These are phyloP conservation scores for Umbelopsis sp. DNA, from an alignment of 192 early-diverging fungal genomes.

Conservation along the genomic window DNA sequence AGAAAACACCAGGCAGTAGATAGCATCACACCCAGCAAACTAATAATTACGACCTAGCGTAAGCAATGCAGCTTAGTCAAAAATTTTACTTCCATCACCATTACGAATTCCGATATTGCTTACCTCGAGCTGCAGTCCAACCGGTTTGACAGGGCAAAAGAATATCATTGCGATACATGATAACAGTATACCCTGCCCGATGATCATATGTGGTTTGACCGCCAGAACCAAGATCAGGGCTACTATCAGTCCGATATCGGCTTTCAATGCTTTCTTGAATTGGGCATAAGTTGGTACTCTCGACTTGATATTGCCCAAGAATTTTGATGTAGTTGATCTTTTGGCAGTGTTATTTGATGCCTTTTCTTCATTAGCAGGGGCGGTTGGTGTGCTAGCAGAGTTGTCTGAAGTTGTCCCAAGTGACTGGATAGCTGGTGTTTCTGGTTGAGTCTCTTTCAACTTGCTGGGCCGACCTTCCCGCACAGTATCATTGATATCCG, in stretches of 20 bases:
- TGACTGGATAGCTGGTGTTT: too few species aligned
- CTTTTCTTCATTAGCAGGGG: too few species aligned
- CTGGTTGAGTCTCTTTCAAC: too few species aligned
- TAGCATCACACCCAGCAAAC: not conserved
- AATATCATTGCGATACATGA: slow-evolving; percentile 27
- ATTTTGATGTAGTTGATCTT: not conserved
- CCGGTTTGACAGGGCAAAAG: slow-evolving; percentile 28
- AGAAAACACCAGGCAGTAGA: slow-evolving; percentile 30
- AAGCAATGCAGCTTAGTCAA: slow-evolving; percentile 7
- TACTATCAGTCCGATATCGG: slow-evolving; percentile 25
- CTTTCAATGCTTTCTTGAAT: slow-evolving; percentile 25
- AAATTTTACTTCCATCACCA: slow-evolving; percentile 7
- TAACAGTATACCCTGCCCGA: slow-evolving; percentile 21
- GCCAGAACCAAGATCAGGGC: slow-evolving; percentile 24
- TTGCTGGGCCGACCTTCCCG: too few species aligned
- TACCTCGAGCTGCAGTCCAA: slow-evolving; percentile 40
- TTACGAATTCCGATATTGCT: slow-evolving; percentile 4
- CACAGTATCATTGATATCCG: too few species aligned
- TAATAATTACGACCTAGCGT: slow-evolving; percentile 11
- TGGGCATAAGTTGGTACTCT: slow-evolving; percentile 24
- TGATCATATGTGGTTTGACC: not conserved
- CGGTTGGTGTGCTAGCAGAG: too few species aligned
- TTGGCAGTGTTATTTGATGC: too few species aligned
- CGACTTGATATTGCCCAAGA: not conserved
- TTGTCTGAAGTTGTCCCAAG: too few species aligned